Evolutionary conservation across 768 basidiomycete species (phyloP).

Genomic region (Mycena galericulata): DNA sequence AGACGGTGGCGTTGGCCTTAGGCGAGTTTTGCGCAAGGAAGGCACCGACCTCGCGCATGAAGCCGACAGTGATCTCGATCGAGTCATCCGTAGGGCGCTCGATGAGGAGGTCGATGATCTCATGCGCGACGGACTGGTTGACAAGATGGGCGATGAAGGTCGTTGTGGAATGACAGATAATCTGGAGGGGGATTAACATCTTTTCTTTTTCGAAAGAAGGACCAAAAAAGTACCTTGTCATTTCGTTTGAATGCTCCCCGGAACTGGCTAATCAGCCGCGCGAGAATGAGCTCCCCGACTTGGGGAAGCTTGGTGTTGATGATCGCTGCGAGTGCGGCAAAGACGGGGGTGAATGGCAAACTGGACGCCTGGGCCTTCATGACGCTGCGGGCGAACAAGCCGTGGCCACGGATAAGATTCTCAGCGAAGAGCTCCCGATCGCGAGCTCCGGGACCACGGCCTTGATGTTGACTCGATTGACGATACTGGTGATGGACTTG

Average conservation of each 20-base stretch:
- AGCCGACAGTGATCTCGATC: conserved; percentile 97
- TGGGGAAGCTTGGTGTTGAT: conserved; percentile 98
- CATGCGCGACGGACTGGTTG: conserved; percentile 94
- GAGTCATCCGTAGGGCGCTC: conserved; percentile 97
- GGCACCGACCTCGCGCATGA: conserved; percentile 97
- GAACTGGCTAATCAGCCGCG: conserved; percentile 94
- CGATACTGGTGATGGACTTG: conserved; percentile 98
- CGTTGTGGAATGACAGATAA: conserved; percentile 92
- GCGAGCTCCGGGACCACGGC: conserved; percentile 91
- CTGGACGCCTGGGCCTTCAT: conserved; percentile 99
- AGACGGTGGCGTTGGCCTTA: conserved; percentile 94
- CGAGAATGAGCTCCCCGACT: conserved; percentile 92
- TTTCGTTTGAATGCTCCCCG: conserved; percentile 95
- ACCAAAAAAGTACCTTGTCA: conserved; percentile 74
- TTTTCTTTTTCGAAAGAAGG: neutral
- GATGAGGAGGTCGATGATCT: conserved; percentile 94
- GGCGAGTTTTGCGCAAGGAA: conserved; percentile 94
- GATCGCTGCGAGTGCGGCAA: conserved; percentile 93
- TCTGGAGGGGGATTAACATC: conserved; percentile 57
- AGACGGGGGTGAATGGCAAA: conserved; percentile 97
- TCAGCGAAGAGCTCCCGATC: conserved; percentile 92
- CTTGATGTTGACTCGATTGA: conserved; percentile 99
- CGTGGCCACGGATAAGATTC: conserved; percentile 93
- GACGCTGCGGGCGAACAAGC: conserved; percentile 91
- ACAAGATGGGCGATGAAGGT: conserved; percentile 93